phyloP scores from a whole-genome alignment of 495 filamentous ascomycete genomes.

The Neurospora sp. region DNA sequence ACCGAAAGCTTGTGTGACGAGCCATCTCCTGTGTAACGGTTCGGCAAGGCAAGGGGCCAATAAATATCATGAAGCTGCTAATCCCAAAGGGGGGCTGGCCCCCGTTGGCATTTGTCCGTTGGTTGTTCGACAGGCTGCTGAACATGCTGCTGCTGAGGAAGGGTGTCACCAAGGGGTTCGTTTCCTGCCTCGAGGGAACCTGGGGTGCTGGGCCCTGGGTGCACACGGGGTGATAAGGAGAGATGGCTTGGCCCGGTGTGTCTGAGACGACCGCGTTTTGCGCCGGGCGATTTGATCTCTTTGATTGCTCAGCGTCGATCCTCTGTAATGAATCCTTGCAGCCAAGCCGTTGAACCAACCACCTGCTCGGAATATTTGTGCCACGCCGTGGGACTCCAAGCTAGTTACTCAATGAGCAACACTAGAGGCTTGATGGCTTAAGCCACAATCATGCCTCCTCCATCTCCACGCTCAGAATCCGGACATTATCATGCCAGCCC shows the following conservation, averaged over 20 bases:
- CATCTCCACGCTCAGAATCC: not conserved
- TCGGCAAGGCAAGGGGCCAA: not conserved
- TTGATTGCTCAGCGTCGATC: conserved; percentile 9
- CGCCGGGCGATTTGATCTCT: conserved; percentile 13
- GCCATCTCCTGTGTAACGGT: not conserved
- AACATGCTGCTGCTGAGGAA: not conserved
- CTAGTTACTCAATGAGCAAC: not conserved
- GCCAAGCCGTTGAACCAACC: not conserved
- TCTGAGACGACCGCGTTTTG: conserved; percentile 7
- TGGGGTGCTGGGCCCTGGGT: not conserved
- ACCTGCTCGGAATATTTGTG: not conserved
- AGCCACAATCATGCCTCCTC: not conserved
- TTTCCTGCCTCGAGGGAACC: not conserved
- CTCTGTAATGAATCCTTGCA: conserved; percentile 6
- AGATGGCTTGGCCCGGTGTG: not conserved
- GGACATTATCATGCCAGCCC: not conserved
- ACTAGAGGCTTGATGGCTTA: not conserved
- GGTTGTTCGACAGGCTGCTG: not conserved
- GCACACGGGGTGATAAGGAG: not conserved
- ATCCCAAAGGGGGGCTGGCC: not conserved
- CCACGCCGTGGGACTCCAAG: not conserved
- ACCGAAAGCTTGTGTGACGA: not conserved
- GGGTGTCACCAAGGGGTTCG: not conserved
- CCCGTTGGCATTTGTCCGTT: not conserved
- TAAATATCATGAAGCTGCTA: not conserved